Percentiles rank a stretch among this genome's conserved stretches.
Evolutionary conservation across 192 early-diverging fungal species (phyloP).

Genomic region (Coemansia sp.): DNA sequence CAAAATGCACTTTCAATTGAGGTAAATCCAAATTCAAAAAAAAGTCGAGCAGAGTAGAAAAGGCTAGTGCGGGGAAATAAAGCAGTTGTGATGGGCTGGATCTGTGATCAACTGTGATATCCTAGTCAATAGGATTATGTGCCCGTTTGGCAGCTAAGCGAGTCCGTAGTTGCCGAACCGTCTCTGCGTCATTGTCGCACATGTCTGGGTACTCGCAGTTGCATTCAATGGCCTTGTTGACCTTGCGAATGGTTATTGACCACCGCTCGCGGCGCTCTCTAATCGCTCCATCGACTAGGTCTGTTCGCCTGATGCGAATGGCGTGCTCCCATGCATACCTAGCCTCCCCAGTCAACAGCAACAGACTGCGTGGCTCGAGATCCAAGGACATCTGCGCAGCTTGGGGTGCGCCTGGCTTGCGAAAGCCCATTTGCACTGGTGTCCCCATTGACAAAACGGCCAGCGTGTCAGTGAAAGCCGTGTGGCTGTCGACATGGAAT

Average conservation of each 20-base stretch:
- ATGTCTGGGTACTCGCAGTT: slow-evolving; percentile 16
- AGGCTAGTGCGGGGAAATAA: background rate
- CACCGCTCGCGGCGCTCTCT: slow-evolving; percentile 28
- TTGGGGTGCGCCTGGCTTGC: slow-evolving; percentile 11
- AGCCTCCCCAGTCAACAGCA: slow-evolving; percentile 51
- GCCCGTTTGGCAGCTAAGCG: background rate
- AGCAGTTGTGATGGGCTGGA: background rate
- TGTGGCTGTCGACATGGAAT: slow-evolving; percentile 55
- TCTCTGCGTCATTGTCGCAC: slow-evolving; percentile 15
- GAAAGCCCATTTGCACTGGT: slow-evolving; percentile 60
- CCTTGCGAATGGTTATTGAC: slow-evolving; percentile 34
- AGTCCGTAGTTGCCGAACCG: slow-evolving; percentile 13
- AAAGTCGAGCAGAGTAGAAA: slow-evolving; percentile 1
- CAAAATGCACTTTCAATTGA: background rate
- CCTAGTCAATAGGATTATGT: background rate
- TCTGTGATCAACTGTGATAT: background rate
- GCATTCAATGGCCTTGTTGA: slow-evolving; percentile 13
- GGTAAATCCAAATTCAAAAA: background rate
- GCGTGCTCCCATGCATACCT: slow-evolving; percentile 56
- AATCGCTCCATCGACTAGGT: slow-evolving; percentile 29
- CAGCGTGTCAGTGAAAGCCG: slow-evolving; percentile 40
- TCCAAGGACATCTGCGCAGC: slow-evolving; percentile 17
- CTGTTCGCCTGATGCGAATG: slow-evolving; percentile 52
- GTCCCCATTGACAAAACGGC: slow-evolving; percentile 45
- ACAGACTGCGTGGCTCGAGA: slow-evolving; percentile 48